Base-by-base conservation (phyloP, 495 filamentous ascomycete genomes). In the Daldinia loculata region DNA sequence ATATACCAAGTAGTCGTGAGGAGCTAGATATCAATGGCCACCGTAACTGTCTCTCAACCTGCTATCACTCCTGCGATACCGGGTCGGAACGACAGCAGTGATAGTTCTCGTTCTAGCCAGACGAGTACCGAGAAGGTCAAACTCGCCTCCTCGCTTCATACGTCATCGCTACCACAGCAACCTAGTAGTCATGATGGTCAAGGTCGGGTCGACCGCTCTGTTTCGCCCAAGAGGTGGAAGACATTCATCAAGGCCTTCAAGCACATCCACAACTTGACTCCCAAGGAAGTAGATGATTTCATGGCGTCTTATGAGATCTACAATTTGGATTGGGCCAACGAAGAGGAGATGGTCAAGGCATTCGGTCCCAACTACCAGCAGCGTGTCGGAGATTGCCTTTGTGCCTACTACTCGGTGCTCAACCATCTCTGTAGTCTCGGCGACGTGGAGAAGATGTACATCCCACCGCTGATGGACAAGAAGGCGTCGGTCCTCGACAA, bases 371-470 rank as follows among this genome's bases (percentile, higher is more conserved):
- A 86, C 64, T 90, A 90, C 74, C 87, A 87, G 64, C 74, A 84
- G 60, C 84, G 82, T 43, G 88, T 90, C 15, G 88, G 87, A 65
- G 85, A 86, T 56, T 89, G 87, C 66, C 81, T 90, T 27, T 80
- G 84, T 41, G 79, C 87, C 24, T 90, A 90, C 77, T 90, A 90
- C 71, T 84, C 86, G 45, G 86, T 89, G 34, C 80, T 90, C 32
- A 90, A 90, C 72, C 88, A 90, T 60, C 83, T 90, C 4, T 90
- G 88, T 76, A 87, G 87, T 27, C 81, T 90, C n/a, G 88, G 88
- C 26, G 87, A 88, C 63, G 87, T 90, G 27, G 88, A 90, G 71
- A 90, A 90, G 78, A 90, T 90, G 88, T 90, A 90, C 74, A 89
- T 90, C 58, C 88, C 88, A 27, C 88, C 88, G 4, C 82, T 84